These are phyloP conservation scores for Wickerhamomyces tratensis DNA, from an alignment of 805 yeast genomes.

Conservation along the genomic window DNA sequence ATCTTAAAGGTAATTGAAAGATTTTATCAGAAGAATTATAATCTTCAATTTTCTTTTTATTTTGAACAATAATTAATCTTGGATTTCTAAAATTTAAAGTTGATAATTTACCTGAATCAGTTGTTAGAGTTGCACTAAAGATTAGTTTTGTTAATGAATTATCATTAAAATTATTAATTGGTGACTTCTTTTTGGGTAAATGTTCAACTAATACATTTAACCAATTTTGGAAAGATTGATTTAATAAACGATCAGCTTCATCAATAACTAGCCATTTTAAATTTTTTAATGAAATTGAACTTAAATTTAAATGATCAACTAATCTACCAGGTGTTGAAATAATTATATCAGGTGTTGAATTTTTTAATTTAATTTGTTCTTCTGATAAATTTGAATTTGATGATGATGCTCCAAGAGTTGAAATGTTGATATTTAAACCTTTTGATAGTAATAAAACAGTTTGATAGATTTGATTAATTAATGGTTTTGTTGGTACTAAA, in stretches of 20 bases:
- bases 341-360: slow-evolving; percentile 52
- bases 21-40: slow-evolving; percentile 37
- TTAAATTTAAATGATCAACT: slow-evolving; percentile 55
- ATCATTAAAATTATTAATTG: too few species aligned
- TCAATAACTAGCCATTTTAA: slow-evolving; percentile 63
- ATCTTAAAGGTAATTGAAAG: slow-evolving; percentile 47
- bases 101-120: slow-evolving; percentile 82
- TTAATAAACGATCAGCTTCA: slow-evolving; percentile 75
- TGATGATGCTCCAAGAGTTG: slow-evolving; percentile 47
- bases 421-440: slow-evolving; percentile 59
- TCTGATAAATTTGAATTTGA: slow-evolving; percentile 44
- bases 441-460: slow-evolving; percentile 50
- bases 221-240: slow-evolving; percentile 95
- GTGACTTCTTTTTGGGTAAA: background rate
- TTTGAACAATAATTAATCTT: slow-evolving; percentile 66
- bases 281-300: slow-evolving; percentile 34
- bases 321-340: slow-evolving; percentile 74
- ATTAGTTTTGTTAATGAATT: slow-evolving; percentile 51
- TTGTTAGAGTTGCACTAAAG: slow-evolving; percentile 88
- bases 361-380: slow-evolving; percentile 43
- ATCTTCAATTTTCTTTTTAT: slow-evolving; percentile 21
- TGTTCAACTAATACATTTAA: slow-evolving; percentile 33
- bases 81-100: slow-evolving; percentile 62
- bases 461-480: slow-evolving; percentile 70
- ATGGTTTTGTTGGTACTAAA: slow-evolving; percentile 83